A percentile compares a stretch with the other conserved stretches of the same genome.
These are phyloP conservation scores for Coleophoma cylindrospora DNA, from an alignment of 2,329 filamentous ascomycete species.

Conservation along the genomic window DNA sequence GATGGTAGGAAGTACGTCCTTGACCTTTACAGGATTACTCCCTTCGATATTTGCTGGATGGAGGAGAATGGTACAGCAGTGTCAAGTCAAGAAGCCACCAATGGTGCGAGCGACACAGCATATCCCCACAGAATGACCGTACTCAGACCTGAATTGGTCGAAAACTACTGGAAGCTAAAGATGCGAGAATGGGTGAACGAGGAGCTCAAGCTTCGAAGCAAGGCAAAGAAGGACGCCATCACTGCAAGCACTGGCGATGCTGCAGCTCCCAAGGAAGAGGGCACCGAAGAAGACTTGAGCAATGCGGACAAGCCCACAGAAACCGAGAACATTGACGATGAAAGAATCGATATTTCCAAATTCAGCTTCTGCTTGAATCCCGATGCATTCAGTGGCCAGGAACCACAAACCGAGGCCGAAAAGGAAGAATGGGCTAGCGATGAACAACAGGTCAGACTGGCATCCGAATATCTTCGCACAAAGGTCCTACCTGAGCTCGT, in stretches of 20 bases:
- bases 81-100: slow-evolving; percentile 26
- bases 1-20: slow-evolving; percentile 97
- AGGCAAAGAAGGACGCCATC: slow-evolving; percentile 28
- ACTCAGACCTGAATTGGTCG: slow-evolving; percentile 82
- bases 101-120: slow-evolving; percentile 17
- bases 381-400: slow-evolving; percentile 90
- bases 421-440: slow-evolving; percentile 78
- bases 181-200: slow-evolving; percentile 84
- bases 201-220: slow-evolving; percentile 63
- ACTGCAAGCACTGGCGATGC: slow-evolving; percentile 23
- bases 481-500: slow-evolving; percentile 81
- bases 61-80: slow-evolving; percentile 62
- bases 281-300: slow-evolving; percentile 30
- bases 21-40: slow-evolving; percentile 91
- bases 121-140: slow-evolving; percentile 98
- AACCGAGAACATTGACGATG: slow-evolving; percentile 29
- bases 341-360: slow-evolving; percentile 77
- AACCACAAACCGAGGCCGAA: slow-evolving; percentile 84
- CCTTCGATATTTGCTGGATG: slow-evolving; percentile 85
- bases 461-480: slow-evolving; percentile 71
- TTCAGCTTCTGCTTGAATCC: slow-evolving; percentile 91
- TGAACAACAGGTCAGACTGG: slow-evolving; percentile 81
- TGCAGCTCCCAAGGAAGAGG: slow-evolving; percentile 21
- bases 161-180: slow-evolving; percentile 77
- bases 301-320: slow-evolving; percentile 25